phyloP scores from a whole-genome alignment of 768 basidiomycete species.

The Dictyophora rubrovolvata region DNA sequence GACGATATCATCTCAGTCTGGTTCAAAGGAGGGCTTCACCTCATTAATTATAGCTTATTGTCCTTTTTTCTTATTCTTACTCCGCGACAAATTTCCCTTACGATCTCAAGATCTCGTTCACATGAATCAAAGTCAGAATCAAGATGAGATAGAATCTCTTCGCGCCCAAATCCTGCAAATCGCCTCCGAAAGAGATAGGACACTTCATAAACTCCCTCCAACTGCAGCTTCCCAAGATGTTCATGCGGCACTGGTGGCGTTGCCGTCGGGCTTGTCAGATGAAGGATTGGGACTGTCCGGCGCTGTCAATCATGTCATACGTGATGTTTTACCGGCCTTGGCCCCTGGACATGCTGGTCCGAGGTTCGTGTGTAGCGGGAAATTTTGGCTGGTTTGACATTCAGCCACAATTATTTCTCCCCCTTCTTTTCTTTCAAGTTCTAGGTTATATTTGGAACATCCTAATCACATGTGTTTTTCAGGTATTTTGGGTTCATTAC shows the following conservation, averaged over 20 bases:
- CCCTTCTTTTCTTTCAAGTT: not conserved
- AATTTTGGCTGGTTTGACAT: not conserved
- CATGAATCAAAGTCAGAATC: not conserved
- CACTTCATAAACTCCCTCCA: not conserved
- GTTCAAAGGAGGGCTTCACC: not conserved
- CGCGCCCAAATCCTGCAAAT: conserved; percentile 2
- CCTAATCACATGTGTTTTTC: not conserved
- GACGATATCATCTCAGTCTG: not conserved
- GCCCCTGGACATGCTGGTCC: conserved; percentile 29
- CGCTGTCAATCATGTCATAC: conserved; percentile 18
- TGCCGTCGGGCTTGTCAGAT: conserved; percentile 20
- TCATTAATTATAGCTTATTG: no score
- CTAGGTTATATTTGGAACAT: no score
- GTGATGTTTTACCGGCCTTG: conserved; percentile 22
- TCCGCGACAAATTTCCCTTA: not conserved
- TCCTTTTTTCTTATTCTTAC: no score
- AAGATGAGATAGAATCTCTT: not conserved
- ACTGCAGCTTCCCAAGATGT: conserved; percentile 9
- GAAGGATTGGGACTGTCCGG: conserved; percentile 22
- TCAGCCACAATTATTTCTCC: not conserved
- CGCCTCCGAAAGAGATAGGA: not conserved
- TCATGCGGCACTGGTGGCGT: conserved; percentile 12
- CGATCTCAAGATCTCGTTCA: not conserved
- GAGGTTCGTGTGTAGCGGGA: conserved; percentile 3
- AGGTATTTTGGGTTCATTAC: conserved; percentile 15